Evolutionary conservation across 2,329 filamentous ascomycete genomes (phyloP).

Genomic region (Alternaria consortialis): DNA sequence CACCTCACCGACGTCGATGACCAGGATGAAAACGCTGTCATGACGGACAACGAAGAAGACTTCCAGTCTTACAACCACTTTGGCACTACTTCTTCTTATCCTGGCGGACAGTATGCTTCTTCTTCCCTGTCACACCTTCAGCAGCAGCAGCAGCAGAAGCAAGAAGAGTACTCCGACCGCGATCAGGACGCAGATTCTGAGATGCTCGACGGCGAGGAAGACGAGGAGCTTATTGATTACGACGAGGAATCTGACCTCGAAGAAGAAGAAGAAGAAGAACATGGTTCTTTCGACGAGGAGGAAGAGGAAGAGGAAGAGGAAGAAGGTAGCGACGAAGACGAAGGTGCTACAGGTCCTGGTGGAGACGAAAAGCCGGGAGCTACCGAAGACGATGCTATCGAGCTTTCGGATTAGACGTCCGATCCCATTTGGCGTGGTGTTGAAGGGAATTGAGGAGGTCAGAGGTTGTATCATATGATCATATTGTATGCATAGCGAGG

Average conservation of each 20-base stretch:
- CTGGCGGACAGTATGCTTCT: constrained; percentile 4
- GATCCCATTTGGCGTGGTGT: background rate
- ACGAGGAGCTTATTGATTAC: constrained; percentile 15
- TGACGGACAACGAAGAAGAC: constrained; percentile 23
- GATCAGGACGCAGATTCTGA: constrained; percentile 24
- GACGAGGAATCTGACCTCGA: background rate
- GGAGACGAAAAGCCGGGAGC: constrained; percentile 22
- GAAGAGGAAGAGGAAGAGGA: constrained; percentile 26
- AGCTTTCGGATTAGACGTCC: constrained; percentile 40
- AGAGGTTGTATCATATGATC: background rate
- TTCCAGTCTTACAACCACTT: constrained; percentile 10
- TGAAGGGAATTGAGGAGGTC: background rate
- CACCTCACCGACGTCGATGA: constrained; percentile 18
- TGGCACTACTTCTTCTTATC: constrained; percentile 8
- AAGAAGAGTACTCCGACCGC: background rate
- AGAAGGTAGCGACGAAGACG: constrained; percentile 13
- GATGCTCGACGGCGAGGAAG: constrained; percentile 21
- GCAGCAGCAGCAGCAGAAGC: background rate
- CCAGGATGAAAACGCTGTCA: constrained; percentile 19
- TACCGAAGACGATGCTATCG: constrained; percentile 48
- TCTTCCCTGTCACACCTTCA: constrained; percentile 1
- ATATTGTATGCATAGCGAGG: constrained; percentile 4
- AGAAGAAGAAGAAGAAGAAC: constrained; percentile 16
- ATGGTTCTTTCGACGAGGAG: constrained; percentile 18
- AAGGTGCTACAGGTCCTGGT: background rate